Percentiles rank a stretch among this genome's conserved stretches.
Conservation (phyloP, 2,329 filamentous ascomycete genomes). For the Dactylonectria macrodidyma region DNA sequence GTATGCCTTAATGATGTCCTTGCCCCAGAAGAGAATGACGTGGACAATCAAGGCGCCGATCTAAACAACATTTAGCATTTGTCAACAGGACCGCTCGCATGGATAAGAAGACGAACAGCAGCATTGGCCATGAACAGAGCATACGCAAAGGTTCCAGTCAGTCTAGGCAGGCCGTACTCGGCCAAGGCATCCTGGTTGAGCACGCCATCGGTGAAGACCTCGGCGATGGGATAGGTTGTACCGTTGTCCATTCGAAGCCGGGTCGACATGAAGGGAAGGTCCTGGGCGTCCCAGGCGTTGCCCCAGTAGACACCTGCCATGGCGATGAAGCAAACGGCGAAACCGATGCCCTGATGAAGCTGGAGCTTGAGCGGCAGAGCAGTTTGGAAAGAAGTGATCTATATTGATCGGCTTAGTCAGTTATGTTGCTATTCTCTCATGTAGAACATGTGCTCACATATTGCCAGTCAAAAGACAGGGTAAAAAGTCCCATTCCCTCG, state of each 20-base stretch:
- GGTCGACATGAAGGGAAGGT: slow-evolving; percentile 70
- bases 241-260: slow-evolving; percentile 59
- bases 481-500: slow-evolving; percentile 66
- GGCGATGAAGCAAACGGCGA: slow-evolving; percentile 62
- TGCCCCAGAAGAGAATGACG: slow-evolving; percentile 68
- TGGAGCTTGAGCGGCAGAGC: slow-evolving; percentile 68
- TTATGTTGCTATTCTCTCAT: accelerated
- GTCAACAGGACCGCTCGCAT: background rate
- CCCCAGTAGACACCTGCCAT: slow-evolving; percentile 68
- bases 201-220: slow-evolving; percentile 58
- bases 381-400: slow-evolving; percentile 69
- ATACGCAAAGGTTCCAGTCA: slow-evolving; percentile 67
- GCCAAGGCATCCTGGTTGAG: slow-evolving; percentile 59
- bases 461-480: slow-evolving; percentile 69
- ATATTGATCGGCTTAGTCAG: slow-evolving; percentile 24
- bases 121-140: slow-evolving; percentile 71
- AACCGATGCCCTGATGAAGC: slow-evolving; percentile 61
- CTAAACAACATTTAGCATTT: slow-evolving; percentile 43
- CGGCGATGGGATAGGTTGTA: slow-evolving; percentile 54
- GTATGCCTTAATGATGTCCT: slow-evolving; percentile 64
- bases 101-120: slow-evolving; percentile 58
- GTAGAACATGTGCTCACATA: slow-evolving; percentile 56
- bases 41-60: slow-evolving; percentile 70
- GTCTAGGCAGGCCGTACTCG: slow-evolving; percentile 60
- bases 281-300: slow-evolving; percentile 62